Evolutionary conservation across 2,329 filamentous ascomycete species (phyloP), one percentile per base, ranked within the genome.

Genomic region (Fusarium setosum): DNA sequence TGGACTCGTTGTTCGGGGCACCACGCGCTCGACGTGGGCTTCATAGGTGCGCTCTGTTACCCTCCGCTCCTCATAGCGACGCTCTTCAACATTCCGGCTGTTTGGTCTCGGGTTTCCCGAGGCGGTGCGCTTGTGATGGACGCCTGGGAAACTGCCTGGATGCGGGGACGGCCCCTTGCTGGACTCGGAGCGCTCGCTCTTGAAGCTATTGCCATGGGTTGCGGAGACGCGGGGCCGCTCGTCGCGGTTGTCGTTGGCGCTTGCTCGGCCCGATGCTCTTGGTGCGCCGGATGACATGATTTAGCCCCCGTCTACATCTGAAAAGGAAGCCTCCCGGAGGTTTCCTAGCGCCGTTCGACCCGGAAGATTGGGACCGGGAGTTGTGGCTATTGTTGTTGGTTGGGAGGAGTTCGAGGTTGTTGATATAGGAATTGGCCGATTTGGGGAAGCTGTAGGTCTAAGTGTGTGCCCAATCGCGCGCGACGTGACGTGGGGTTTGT

Each of bases 11-110:
- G 83, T 83, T 57, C 88, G 84, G 57, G 70, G 81, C 32, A 87
- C 83, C 55, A 89, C 74, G 54, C 87, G 88, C 72, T 93, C 90
- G 57, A 86, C 81, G 20, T 87, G 89, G 42, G 88, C 87, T 60
- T 89, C 83, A 54, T 75, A 87, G 73, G 71, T 83, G 73, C 72
- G 82, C 76, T 90, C 88, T 8, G 84, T 88, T 29, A 79, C 71
- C 72, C 85, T 81, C 63, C 86, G 79, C 73, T 87, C 84, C 63
- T 87, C 84, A 57, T 79, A 76, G n/a, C 75, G 73, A 17, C 79
- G 69, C 58, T 81, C 78, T 17, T 77, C 81, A 29, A 81, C 75
- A 38, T 75, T 76, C 66, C 82, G 81, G 73, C 80, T 85, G 17
- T 77, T 75, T 78, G 61, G 78, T 49, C 88, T 81, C 2, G 85